A percentile compares a stretch with the other conserved stretches of the same genome.
phyloP scores from a whole-genome alignment of 2,329 filamentous ascomycete genomes.

The Cordyceps farinosa region DNA sequence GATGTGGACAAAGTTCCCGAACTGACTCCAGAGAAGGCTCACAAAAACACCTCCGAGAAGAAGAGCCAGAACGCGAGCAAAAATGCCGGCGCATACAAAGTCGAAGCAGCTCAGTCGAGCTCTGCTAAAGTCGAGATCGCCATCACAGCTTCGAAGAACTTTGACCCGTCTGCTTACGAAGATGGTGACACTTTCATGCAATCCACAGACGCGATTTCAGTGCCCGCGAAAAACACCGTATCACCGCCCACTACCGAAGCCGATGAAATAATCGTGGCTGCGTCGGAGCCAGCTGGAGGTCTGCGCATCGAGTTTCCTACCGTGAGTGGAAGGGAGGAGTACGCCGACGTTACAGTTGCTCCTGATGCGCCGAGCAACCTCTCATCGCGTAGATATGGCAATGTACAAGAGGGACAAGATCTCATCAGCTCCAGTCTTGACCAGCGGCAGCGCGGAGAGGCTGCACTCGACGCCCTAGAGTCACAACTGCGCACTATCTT shows the following conservation, averaged over 20 bases:
- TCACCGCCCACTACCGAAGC: neutral
- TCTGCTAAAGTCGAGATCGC: slow-evolving; percentile 44
- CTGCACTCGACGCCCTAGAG: slow-evolving; percentile 67
- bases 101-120: slow-evolving; percentile 33
- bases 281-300: slow-evolving; percentile 18
- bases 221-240: neutral
- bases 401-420: slow-evolving; percentile 51
- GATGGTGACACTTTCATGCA: slow-evolving; percentile 29
- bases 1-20: neutral
- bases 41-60: neutral
- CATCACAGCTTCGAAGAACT: slow-evolving; percentile 42
- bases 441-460: slow-evolving; percentile 76
- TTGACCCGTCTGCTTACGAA: slow-evolving; percentile 37
- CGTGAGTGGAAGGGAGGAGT: slow-evolving; percentile 40
- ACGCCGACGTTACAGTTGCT: slow-evolving; percentile 44
- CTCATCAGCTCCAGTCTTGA: slow-evolving; percentile 63
- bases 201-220: neutral
- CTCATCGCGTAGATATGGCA: slow-evolving; percentile 53
- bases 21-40: neutral
- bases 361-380: slow-evolving; percentile 46
- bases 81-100: slow-evolving; percentile 18
- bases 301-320: slow-evolving; percentile 47
- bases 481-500: slow-evolving; percentile 69
- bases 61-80: neutral
- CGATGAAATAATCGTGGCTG: neutral